phyloP scores from a whole-genome alignment of 2,329 filamentous ascomycete species.

The Mycosphaerella sp. region DNA sequence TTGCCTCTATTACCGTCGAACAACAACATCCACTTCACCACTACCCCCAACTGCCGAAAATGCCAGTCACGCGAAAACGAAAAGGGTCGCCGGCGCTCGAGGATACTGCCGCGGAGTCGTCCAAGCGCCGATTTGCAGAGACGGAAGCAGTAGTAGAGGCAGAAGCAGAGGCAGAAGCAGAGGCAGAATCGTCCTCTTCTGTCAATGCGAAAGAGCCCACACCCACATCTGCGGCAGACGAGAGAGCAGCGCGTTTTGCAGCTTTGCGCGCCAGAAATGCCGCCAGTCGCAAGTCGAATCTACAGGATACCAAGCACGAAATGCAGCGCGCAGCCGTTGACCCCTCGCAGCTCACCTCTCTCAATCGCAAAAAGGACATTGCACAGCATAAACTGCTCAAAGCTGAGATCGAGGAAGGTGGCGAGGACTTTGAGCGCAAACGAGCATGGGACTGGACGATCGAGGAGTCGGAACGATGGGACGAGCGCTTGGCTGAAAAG shows the following conservation, averaged over 20 bases:
- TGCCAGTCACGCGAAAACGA: slow-evolving; percentile 31
- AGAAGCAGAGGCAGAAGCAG: slow-evolving; percentile 14
- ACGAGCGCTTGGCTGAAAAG: slow-evolving; percentile 83
- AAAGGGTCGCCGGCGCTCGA: slow-evolving; percentile 35
- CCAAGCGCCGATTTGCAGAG: slow-evolving; percentile 35
- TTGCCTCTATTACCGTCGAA: not conserved
- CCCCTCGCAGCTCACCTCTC: slow-evolving; percentile 65
- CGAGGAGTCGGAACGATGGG: slow-evolving; percentile 92
- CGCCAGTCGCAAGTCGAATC: slow-evolving; percentile 59
- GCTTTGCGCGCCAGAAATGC: slow-evolving; percentile 67
- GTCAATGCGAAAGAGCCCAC: slow-evolving; percentile 26
- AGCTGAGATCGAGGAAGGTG: slow-evolving; percentile 75
- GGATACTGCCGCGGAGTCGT: slow-evolving; percentile 27
- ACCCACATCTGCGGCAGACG: slow-evolving; percentile 43
- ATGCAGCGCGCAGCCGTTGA: slow-evolving; percentile 73
- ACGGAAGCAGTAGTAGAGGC: slow-evolving; percentile 7
- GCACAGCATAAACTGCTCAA: slow-evolving; percentile 91
- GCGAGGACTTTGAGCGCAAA: slow-evolving; percentile 94
- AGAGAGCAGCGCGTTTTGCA: slow-evolving; percentile 75
- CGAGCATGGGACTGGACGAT: slow-evolving; percentile 98
- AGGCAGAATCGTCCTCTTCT: slow-evolving; percentile 6
- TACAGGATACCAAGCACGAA: slow-evolving; percentile 78
- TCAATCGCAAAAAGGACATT: slow-evolving; percentile 81
- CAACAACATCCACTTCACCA: slow-evolving; percentile 2
- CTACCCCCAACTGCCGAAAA: slow-evolving; percentile 1